Conservation (phyloP, 2,329 filamentous ascomycete genomes). For the Penicillium crustosum region DNA sequence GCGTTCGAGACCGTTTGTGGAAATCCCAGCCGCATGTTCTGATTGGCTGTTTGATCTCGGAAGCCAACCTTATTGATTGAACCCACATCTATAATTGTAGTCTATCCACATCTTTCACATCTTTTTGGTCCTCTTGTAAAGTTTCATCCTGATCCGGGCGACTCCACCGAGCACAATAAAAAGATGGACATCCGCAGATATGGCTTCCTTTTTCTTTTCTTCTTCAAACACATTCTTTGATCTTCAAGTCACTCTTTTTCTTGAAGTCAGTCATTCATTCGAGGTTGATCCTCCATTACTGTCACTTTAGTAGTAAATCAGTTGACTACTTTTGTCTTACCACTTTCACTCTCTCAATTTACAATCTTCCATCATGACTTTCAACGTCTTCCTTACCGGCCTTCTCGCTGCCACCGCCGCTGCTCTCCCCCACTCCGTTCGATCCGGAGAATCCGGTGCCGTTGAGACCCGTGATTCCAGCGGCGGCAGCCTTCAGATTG, state of each 20-base stretch:
- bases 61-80: conserved; percentile 9
- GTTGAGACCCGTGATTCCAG: conserved; percentile 6
- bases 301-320: conserved; percentile 5
- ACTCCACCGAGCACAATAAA: conserved; percentile 6
- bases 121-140: neutral
- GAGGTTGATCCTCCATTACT: conserved; percentile 12
- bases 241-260: conserved; percentile 15
- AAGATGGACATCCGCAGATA: neutral
- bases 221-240: conserved; percentile 13
- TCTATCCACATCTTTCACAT: conserved; percentile 5
- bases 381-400: conserved; percentile 24
- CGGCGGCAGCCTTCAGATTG: conserved; percentile 29
- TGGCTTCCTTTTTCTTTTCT: neutral
- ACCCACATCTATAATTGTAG: conserved; percentile 10
- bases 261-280: conserved; percentile 11
- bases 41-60: neutral
- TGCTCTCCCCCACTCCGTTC: conserved; percentile 16
- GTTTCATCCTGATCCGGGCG: neutral
- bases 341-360: conserved; percentile 3
- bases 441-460: conserved; percentile 6
- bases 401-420: conserved; percentile 22
- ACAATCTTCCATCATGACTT: conserved; percentile 14
- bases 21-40: conserved; percentile 1
- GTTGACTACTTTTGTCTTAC: conserved; percentile 1
- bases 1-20: conserved; percentile 9